Conservation (phyloP, 805 yeast genomes). For the Candida peoriensis region DNA sequence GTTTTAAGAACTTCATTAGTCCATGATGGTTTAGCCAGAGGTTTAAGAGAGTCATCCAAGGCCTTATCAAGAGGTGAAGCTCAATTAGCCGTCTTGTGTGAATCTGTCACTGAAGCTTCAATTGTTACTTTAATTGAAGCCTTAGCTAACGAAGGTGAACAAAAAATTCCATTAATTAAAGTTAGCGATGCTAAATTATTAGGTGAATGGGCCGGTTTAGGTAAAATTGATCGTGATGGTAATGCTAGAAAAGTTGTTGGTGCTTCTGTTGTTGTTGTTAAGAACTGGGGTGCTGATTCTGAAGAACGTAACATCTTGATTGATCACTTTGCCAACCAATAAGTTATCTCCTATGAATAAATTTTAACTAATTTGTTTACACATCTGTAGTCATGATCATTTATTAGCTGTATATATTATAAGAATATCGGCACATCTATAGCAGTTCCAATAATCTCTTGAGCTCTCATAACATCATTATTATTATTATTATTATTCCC, state of each 20-base stretch:
- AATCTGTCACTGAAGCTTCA: constrained; percentile 96
- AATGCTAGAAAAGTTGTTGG: constrained; percentile 99
- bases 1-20: constrained; percentile 97
- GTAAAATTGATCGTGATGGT: constrained; percentile 99
- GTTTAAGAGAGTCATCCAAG: constrained; percentile 99
- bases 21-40: constrained; percentile 99
- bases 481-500: constrained; percentile 34
- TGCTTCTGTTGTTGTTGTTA: constrained; percentile 98
- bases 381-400: neutral
- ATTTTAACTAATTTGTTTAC: neutral
- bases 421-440: constrained; percentile 24
- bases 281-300: constrained; percentile 99
- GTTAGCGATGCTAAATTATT: constrained; percentile 99
- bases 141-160: constrained; percentile 96
- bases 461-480: constrained; percentile 10
- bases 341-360: constrained; percentile 29
- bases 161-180: constrained; percentile 96
- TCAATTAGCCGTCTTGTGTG: constrained; percentile 94
- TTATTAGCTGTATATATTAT: constrained; percentile 1
- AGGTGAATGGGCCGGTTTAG: constrained; percentile 99
- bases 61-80: constrained; percentile 98
- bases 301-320: constrained; percentile 94
- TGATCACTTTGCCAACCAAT: constrained; percentile 92
- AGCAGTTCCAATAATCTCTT: neutral
- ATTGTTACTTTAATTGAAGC: constrained; percentile 98